phyloP scores from a whole-genome alignment of 2,329 filamentous ascomycete genomes.

The Chaetomium sp. region DNA sequence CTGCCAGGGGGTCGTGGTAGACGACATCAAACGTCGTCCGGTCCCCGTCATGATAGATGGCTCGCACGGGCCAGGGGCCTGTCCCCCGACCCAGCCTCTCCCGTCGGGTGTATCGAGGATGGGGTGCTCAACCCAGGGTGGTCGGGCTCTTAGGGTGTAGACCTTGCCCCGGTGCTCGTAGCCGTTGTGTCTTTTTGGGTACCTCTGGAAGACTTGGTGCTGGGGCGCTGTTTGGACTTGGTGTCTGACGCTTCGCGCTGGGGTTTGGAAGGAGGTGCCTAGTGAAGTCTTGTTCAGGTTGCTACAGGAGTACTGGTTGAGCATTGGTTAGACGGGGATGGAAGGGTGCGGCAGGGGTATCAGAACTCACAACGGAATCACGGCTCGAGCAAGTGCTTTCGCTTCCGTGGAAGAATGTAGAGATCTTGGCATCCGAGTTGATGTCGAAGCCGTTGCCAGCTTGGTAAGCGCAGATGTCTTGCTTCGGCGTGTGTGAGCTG shows the following conservation, averaged over 20 bases:
- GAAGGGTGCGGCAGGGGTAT: neutral
- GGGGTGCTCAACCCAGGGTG: neutral
- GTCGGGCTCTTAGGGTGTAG: neutral
- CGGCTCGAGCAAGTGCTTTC: neutral
- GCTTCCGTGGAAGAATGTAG: neutral
- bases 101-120: neutral
- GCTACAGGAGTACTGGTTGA: neutral
- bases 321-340: neutral
- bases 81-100: neutral
- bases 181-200: neutral
- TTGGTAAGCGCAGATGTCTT: too few relatives aligned
- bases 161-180: neutral
- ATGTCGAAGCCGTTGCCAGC: too few relatives aligned
- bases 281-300: neutral
- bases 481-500: too few relatives aligned
- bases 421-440: neutral
- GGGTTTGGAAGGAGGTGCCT: neutral
- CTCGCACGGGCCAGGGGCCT: constrained; percentile 10
- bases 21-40: constrained; percentile 9
- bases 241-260: neutral
- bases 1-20: constrained; percentile 8
- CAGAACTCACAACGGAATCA: neutral
- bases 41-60: constrained; percentile 14
- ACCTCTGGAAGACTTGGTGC: neutral
- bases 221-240: neutral